Evolutionary conservation across 495 filamentous ascomycete genomes (phyloP).

Genomic region (Rhypophila decipiens): DNA sequence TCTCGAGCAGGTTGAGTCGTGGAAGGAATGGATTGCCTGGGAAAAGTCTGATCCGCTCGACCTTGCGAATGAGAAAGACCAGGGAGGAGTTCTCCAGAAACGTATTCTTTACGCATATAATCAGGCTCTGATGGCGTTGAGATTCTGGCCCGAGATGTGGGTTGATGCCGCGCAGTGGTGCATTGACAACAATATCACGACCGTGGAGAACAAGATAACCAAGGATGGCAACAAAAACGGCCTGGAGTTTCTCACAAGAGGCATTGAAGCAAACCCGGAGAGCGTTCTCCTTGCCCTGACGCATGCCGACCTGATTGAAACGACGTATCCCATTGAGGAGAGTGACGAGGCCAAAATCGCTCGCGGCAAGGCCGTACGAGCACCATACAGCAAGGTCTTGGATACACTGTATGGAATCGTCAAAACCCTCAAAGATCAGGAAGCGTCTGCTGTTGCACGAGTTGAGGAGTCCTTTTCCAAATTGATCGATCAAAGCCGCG

Average conservation of each 20-base stretch:
- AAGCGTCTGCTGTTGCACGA: slow-evolving; percentile 61
- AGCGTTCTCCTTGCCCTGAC: slow-evolving; percentile 85
- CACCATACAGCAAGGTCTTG: slow-evolving; percentile 75
- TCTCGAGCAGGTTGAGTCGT: slow-evolving; percentile 76
- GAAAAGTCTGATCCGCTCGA: slow-evolving; percentile 89
- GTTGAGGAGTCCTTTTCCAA: slow-evolving; percentile 53
- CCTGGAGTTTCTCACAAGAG: slow-evolving; percentile 65
- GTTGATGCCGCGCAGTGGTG: slow-evolving; percentile 93
- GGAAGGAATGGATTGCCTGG: slow-evolving; percentile 91
- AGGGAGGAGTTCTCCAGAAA: slow-evolving; percentile 60
- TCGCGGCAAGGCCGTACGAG: slow-evolving; percentile 68
- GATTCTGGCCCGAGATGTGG: slow-evolving; percentile 94
- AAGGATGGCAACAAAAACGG: slow-evolving; percentile 59
- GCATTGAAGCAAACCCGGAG: slow-evolving; percentile 86
- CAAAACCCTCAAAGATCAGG: slow-evolving; percentile 64
- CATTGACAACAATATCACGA: slow-evolving; percentile 60
- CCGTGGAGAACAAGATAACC: slow-evolving; percentile 50
- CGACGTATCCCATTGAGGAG: slow-evolving; percentile 59
- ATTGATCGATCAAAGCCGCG: slow-evolving; percentile 26
- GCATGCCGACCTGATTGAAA: slow-evolving; percentile 78
- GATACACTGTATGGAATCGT: slow-evolving; percentile 78
- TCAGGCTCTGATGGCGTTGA: slow-evolving; percentile 86
- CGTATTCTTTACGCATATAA: slow-evolving; percentile 87
- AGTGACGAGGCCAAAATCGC: slow-evolving; percentile 61
- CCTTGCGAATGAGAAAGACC: slow-evolving; percentile 77